Evolutionary conservation across 106 monocot genomes (phyloP).

Genomic region (Narthecium ossifragum): DNA sequence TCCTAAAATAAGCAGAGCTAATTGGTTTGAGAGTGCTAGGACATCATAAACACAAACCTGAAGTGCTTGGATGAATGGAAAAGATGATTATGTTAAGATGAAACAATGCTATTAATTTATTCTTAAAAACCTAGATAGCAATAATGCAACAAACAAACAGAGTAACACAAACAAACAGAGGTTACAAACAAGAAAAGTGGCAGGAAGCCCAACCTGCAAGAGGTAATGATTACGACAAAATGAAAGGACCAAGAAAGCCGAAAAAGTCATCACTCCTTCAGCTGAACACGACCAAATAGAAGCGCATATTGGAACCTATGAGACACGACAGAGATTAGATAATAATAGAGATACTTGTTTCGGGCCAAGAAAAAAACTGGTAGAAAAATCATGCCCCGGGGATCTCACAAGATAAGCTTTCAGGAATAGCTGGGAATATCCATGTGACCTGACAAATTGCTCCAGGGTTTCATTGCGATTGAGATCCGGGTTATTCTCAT

Average conservation of each 20-base stretch:
- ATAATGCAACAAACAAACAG: too few species aligned
- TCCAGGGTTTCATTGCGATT: conserved; percentile 68
- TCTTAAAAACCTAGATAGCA: too few species aligned
- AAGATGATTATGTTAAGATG: too few species aligned
- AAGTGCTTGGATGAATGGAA: too few species aligned
- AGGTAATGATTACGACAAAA: conserved; percentile 90
- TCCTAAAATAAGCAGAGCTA: too few species aligned
- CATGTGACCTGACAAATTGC: conserved; percentile 65
- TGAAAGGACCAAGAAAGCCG: conserved; percentile 83
- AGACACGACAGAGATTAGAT: too few species aligned
- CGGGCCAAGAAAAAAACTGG: too few species aligned
- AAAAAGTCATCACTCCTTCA: conserved; percentile 71
- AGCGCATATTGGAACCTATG: conserved; percentile 79
- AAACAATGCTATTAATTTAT: too few species aligned
- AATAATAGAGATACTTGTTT: background rate
- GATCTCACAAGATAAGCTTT: conserved; percentile 87
- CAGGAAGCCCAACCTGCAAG: conserved; percentile 57
- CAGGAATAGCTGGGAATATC: conserved; percentile 77
- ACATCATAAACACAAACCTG: too few species aligned
- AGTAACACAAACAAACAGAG: background rate
- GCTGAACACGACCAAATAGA: conserved; percentile 88
- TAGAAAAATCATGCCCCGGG: too few species aligned
- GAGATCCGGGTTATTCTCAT: conserved; percentile 68
- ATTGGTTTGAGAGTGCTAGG: too few species aligned
- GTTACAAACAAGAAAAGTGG: background rate